phyloP scores from a whole-genome alignment of 257 asterid genomes.

The Nicotiana paniculata region DNA sequence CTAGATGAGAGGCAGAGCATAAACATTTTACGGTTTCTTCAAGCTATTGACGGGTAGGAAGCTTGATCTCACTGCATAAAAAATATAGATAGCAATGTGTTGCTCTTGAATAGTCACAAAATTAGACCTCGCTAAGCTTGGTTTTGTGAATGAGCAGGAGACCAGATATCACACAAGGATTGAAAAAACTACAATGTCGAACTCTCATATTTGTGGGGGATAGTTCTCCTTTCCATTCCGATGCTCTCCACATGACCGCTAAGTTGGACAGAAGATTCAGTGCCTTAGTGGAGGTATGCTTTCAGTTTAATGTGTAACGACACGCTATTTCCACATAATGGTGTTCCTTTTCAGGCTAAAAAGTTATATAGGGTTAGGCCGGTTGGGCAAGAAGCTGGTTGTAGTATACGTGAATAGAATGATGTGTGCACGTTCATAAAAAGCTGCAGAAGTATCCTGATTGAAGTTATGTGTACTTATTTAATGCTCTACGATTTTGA shows the following conservation, averaged over 20 bases:
- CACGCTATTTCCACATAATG: background rate
- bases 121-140: background rate
- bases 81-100: background rate
- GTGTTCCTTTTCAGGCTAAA: background rate
- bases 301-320: background rate
- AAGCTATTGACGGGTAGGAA: conserved; percentile 66
- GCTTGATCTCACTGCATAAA: background rate
- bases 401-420: background rate
- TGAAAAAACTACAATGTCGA: conserved; percentile 66
- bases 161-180: conserved; percentile 62
- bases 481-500: background rate
- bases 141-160: conserved; percentile 48
- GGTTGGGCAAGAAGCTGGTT: background rate
- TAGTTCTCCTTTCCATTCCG: conserved; percentile 67
- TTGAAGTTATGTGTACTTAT: background rate
- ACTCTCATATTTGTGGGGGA: conserved; percentile 86
- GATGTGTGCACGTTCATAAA: background rate
- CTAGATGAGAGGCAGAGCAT: conserved; percentile 80
- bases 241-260: conserved; percentile 60
- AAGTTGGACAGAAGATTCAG: conserved; percentile 71
- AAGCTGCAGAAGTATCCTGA: background rate
- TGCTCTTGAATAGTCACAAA: background rate
- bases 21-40: conserved; percentile 70
- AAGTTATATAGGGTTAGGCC: background rate
- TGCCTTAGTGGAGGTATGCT: conserved; percentile 86